These are phyloP conservation scores for Talaromyces sp. DNA, from an alignment of 2,329 filamentous ascomycete genomes.

Conservation along the genomic window DNA sequence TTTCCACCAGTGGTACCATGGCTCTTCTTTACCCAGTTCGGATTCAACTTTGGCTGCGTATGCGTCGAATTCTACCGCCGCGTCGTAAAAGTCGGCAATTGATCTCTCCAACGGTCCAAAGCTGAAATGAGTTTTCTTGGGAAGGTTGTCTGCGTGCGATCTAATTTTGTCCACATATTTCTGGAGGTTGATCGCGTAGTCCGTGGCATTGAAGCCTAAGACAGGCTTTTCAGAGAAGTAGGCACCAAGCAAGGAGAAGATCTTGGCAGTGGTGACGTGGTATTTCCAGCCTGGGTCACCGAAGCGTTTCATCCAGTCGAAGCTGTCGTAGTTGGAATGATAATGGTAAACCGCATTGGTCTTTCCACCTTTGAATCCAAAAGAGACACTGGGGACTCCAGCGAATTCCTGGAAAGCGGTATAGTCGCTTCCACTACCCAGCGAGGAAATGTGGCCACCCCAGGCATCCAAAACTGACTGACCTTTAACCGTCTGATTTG, in stretches of 20 bases:
- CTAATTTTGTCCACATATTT: slow-evolving; percentile 41
- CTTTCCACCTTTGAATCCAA: slow-evolving; percentile 54
- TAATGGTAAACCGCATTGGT: slow-evolving; percentile 66
- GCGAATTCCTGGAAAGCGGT: slow-evolving; percentile 73
- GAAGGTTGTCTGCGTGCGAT: slow-evolving; percentile 29
- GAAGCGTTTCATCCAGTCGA: slow-evolving; percentile 77
- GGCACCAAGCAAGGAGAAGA: slow-evolving; percentile 62
- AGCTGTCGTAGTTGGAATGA: slow-evolving; percentile 80
- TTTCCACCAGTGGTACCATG: slow-evolving; percentile 76
- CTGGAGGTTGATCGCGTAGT: slow-evolving; percentile 61
- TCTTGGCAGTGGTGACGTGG: slow-evolving; percentile 63
- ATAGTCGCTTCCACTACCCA: slow-evolving; percentile 73
- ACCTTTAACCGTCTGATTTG: slow-evolving; percentile 70
- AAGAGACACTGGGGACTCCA: slow-evolving; percentile 64
- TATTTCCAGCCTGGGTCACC: slow-evolving; percentile 65
- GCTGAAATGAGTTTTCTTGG: slow-evolving; percentile 32
- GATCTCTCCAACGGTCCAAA: slow-evolving; percentile 52
- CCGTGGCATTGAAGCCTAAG: slow-evolving; percentile 62
- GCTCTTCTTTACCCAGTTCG: slow-evolving; percentile 57
- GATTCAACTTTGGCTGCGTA: slow-evolving; percentile 47
- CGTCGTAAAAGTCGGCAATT: slow-evolving; percentile 50
- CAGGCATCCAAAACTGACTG: slow-evolving; percentile 70
- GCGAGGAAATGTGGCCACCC: slow-evolving; percentile 61
- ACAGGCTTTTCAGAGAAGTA: slow-evolving; percentile 62
- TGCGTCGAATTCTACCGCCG: slow-evolving; percentile 53